Base-by-base conservation (phyloP, 2,329 filamentous ascomycete species). In the Stemphylium lycopersici region DNA sequence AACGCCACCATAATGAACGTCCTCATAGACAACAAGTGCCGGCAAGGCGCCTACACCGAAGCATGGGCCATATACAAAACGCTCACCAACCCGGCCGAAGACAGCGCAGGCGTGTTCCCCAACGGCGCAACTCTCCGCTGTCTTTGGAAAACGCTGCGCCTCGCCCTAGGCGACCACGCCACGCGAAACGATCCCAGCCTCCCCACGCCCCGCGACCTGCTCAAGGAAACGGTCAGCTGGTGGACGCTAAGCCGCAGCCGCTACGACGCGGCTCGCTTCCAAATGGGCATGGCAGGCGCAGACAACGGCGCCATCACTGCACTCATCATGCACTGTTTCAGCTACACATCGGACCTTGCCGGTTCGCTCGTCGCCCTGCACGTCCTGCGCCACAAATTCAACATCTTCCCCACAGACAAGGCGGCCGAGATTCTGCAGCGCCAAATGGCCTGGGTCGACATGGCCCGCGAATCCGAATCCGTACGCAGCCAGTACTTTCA, bases 331-430 rank as follows among this genome's bases (percentile, higher is more conserved):
- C 66, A 72, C 32, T 75, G 71, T 55, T 75, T 76, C 59, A 69
- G 68, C 55, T 71, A 67, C 37, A 61, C 56, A 16, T 58, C 66
- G 24, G 72, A 76, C 48, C 53, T 74, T 1, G 53, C 67, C 12
- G 74, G 73, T n/a, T 66, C 68, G 4, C 67, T 76, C 7, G 58
- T 75, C 13, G 67, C 72, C n/a, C 42, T 75, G 22, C 69, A 74
- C 49, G 63, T 69, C 8, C 44, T 76, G 4, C 58, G 62, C 7
- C 54, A 64, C 3, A 41, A 56, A 1, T 67, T 75, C 34, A 49
- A 56, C 38, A 64, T 74, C 16, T 62, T 61, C n/a, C 71, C 72
- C 4, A 64, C 65, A 0, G 47, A 58, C 15, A 60, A 67, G 16
- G 51, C 56, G 12, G 57, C 46, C 1, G 31, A 51, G 6, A 66